These are phyloP conservation scores for Saccharum hybrid DNA, from an alignment of 202 grass and related monocot genomes.

Conservation along the genomic window DNA sequence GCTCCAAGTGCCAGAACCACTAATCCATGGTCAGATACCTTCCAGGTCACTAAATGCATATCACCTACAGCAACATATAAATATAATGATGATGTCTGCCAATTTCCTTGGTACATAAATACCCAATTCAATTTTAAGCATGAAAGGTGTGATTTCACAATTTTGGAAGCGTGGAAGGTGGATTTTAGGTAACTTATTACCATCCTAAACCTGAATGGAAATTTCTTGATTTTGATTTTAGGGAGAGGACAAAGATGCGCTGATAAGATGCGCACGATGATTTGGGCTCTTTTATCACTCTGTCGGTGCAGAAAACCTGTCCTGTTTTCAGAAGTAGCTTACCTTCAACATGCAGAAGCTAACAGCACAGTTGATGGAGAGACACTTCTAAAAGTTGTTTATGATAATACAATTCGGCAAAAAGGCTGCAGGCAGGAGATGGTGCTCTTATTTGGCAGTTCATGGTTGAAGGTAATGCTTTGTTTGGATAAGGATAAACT, in stretches of 20 bases:
- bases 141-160: no score
- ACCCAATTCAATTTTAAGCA: neutral
- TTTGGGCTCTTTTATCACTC: conserved; percentile 1
- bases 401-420: no score
- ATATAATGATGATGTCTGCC: neutral
- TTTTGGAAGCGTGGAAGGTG: neutral
- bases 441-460: no score
- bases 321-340: no score
- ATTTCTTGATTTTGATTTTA: neutral
- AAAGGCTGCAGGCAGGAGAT: no score
- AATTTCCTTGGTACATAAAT: neutral
- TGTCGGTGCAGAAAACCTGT: no score
- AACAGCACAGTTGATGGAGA: no score
- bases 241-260: conserved; percentile 18
- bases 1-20: neutral
- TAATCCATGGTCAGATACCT: neutral
- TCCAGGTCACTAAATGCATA: neutral
- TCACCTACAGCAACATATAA: conserved; percentile 24
- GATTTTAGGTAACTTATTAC: conserved; percentile 10
- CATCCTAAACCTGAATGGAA: neutral
- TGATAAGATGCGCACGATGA: conserved; percentile 16
- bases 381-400: no score
- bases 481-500: no score
- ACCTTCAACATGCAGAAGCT: no score
- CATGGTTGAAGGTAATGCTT: no score